These are phyloP conservation scores for Solidago caesia DNA, from an alignment of 129 eudicot genomes.

Conservation along the genomic window DNA sequence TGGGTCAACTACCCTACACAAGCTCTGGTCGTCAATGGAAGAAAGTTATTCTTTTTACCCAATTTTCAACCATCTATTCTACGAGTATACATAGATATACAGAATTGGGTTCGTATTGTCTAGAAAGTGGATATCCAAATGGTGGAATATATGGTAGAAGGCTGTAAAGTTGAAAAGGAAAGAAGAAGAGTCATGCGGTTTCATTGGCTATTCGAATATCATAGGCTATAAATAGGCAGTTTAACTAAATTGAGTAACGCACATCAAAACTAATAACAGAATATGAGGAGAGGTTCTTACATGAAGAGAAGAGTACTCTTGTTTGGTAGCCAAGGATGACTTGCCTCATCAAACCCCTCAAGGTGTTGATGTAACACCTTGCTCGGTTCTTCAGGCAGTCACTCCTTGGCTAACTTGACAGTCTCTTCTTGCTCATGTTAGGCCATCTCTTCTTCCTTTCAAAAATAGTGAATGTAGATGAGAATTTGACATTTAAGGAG, in stretches of 20 bases:
- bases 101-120: conserved; percentile 24
- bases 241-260: neutral
- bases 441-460: conserved; percentile 12
- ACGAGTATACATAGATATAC: neutral
- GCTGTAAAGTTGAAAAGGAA: conserved; percentile 8
- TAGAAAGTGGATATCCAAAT: conserved; percentile 8
- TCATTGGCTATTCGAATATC: neutral
- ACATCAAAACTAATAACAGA: neutral
- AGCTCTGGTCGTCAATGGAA: conserved; percentile 10
- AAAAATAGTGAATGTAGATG: neutral
- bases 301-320: conserved; percentile 16
- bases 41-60: conserved; percentile 19
- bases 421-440: conserved; percentile 34
- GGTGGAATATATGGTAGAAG: neutral
- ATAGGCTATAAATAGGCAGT: conserved; percentile 23
- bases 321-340: conserved; percentile 40
- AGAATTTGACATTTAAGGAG: neutral
- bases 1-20: conserved; percentile 25
- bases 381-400: conserved; percentile 19
- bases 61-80: neutral
- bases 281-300: neutral
- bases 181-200: neutral
- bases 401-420: conserved; percentile 27
- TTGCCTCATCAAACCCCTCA: conserved; percentile 21
- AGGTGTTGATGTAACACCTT: conserved; percentile 16